Evolutionary conservation across 179 eudicot genomes (phyloP).

Genomic region (Sideroxylon spinosum): DNA sequence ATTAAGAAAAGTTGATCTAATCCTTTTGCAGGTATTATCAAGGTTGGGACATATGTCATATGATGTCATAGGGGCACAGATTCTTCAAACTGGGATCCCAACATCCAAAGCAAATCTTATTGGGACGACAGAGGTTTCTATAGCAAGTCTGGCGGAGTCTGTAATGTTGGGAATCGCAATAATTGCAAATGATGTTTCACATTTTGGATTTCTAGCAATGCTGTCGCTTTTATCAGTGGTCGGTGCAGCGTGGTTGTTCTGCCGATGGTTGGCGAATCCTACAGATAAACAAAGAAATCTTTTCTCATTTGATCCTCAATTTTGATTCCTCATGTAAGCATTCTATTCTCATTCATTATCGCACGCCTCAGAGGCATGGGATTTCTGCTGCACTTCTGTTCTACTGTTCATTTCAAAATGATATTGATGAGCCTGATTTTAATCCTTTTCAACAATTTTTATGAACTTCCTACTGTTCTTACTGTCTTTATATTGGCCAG

Average conservation of each 20-base stretch:
- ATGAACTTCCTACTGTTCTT: too few species aligned
- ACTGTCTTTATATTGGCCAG: too few species aligned
- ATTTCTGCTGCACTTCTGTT: too few species aligned
- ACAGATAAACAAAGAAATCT: constrained; percentile 68
- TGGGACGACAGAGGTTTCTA: constrained; percentile 79
- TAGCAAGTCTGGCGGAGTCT: constrained; percentile 89
- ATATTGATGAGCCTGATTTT: too few species aligned
- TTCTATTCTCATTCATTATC: background rate
- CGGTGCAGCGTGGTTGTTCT: constrained; percentile 77
- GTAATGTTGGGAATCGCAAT: constrained; percentile 82
- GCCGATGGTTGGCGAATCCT: constrained; percentile 72
- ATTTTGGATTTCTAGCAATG: constrained; percentile 75
- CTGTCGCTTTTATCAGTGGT: constrained; percentile 75
- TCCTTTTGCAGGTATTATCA: constrained; percentile 57
- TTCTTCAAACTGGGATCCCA: constrained; percentile 94
- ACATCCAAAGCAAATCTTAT: constrained; percentile 89
- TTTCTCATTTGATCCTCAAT: constrained; percentile 45
- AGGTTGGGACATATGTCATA: constrained; percentile 95
- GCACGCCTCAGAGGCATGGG: background rate
- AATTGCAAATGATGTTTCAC: constrained; percentile 73
- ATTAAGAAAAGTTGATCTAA: too few species aligned
- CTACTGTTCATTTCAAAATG: too few species aligned
- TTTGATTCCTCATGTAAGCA: constrained; percentile 39
- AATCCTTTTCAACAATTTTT: too few species aligned
- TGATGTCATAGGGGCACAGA: constrained; percentile 80